Evolutionary conservation across 1,284 basidiomycete genomes (phyloP), one percentile per base, ranked within the genome.

Genomic region (Heterobasidion parviporum): DNA sequence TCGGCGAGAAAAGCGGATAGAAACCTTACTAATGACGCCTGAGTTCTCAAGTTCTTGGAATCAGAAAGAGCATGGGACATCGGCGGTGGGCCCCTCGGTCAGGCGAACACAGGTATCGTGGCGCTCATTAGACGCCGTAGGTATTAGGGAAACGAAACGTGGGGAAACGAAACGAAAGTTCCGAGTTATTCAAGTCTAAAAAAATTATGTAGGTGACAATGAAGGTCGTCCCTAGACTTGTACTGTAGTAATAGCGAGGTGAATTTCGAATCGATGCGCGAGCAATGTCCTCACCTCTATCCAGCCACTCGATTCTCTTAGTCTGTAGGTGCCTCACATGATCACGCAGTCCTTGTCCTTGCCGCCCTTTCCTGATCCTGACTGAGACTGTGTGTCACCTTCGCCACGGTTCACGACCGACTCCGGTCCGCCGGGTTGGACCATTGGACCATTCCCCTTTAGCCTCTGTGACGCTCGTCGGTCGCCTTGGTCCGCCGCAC

Each of bases 401-500:
- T 77, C 75, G 60, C 75, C 72, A 61, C 83, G 73, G 62, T 79
- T 74, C 48, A 85, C 68, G 5, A 87, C 77, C 3, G 83, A 74
- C 36, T 78, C 81, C 1, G 84, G 74, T 36, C 82, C 82, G 46
- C 83, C 84, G 1, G 83, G 80, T 53, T 76, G 74, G 54, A 72
- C 72, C 57, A 80, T 68, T 3, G 82, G 81, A 38, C 78, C 78
- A 49, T 70, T 77, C 14, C 80, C 81, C 68, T 82, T 85, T n/a
- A 99, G 74, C 50, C 97, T 85, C 67, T 95, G 91, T 14, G 80
- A 75, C 0, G 96, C 94, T 57, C 96, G 90, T 70, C 94, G 96
- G 74, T 99, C 96, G 47, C 96, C 95, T 38, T 87, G 83, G n/a
- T 96, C 93, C 6, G 93, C 87, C 1, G 96, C 94, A 59, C 83